Evolutionary conservation across 164 flowering plant species (phyloP), one percentile per base, ranked within the genome.

Genomic region (Kalanchoe fedtschenkoi): DNA sequence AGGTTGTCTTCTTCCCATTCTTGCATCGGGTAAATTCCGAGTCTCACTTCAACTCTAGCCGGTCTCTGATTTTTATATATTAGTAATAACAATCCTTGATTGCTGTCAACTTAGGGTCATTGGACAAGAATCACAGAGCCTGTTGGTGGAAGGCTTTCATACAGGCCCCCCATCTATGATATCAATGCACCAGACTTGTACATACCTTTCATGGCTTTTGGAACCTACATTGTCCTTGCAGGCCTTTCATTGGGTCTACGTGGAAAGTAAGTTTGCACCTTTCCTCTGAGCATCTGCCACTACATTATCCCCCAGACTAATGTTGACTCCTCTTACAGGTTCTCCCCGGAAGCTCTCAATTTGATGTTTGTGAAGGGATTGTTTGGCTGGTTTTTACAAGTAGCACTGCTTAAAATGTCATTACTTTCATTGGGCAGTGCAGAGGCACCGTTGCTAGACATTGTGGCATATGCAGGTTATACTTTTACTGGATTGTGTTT

Each of bases 101-200:
- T 58, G 11, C 61, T 34, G 21, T 58, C 24, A 17, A 58, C 61
- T 53, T 66, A 80, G 83, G 83, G 83, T 32, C 81, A 77, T 47
- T 80, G 83, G 83, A 77, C 83, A 28, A 38, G 83, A 62, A 80
- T 80, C 65, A 69, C 81, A 39, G 81, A 80, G 64, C 83, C 81
- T 43, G 81, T 80, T 0, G 81, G 81, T 1, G 83, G 83, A 51
- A 75, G 81, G 41, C 75, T 80, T 0, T 77, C 81, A 4, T 80
- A 80, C 57, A 77, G 74, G 54, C 83, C 81, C 14, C 81, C 83
- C 58, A 66, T 80, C 9, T 75, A 73, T 73, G 83, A 80, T 54
- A 80, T 80, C 66, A 80, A 77, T 77, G 81, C 79, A 15, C 83
- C 83, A 15, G 83, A 80, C 41, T 64, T 80, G 56, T 80, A 80